Base-by-base conservation (phyloP, 805 yeast genomes). In the Wickerhamiella parazyma region DNA sequence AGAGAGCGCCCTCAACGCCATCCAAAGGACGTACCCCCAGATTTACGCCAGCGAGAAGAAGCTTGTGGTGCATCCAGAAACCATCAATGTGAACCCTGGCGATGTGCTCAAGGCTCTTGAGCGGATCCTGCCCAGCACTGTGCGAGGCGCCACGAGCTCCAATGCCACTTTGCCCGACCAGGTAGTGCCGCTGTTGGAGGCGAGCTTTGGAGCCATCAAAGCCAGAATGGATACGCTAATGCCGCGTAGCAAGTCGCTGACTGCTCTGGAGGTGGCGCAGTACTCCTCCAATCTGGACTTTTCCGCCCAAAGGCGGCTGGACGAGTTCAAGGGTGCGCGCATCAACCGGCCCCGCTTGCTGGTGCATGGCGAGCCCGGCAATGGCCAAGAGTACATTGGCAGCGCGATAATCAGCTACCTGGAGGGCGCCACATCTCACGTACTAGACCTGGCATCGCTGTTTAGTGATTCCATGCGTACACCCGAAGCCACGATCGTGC, bases 11-110 rank as follows among this genome's bases (percentile, higher is more conserved):
- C 67, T 91, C 49, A 78, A 80, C 54, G 79, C 95, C 54, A 89
- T 91, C 33, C 96, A 89, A 62, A 67, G 97, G 50, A 74, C 79
- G 37, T 89, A 80, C 52, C 99, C 99, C 0, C 97, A 91, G 61
- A 89, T 91, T 36, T 91, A 91, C 61, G 64, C 71, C 49, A 72
- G 87, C 8, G 68, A 71, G 42, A 81, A 80, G 38, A 89, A 86
- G 56, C 67, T 89, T 35, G 60, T 67, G 36, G 79, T 91, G 25
- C 76, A 86, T 55, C 84, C 94, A 3, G 60, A 70, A 3, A 65
- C 75, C 29, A 80, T 91, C 26, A 70, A 67, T 41, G 94, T 89
- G 1, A 71, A 72, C 10, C 80, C 94, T 0, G 72, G 75, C 49
- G 98, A 91, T 61, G 89, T 91, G 55, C 78, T 84, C 70, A 66